Percentiles rank a stretch among this genome's conserved stretches.
Evolutionary conservation across 306 rosid species (phyloP).

Genomic region (Carpinus fangiana): DNA sequence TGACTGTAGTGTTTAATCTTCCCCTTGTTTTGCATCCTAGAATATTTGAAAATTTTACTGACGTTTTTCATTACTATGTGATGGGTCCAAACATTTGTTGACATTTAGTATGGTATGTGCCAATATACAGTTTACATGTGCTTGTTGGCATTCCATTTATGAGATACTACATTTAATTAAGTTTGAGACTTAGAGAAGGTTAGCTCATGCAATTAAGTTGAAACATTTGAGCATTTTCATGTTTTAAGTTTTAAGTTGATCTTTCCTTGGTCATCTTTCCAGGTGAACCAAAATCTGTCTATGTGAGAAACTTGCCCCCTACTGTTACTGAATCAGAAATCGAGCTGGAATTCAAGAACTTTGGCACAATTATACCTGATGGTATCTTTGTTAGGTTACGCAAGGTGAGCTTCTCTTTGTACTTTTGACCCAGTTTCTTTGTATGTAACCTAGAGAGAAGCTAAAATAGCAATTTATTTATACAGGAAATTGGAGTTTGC

Average conservation of each 20-base stretch:
- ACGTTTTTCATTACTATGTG: background rate
- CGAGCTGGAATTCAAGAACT: slow-evolving; percentile 71
- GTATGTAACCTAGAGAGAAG: slow-evolving; percentile 2
- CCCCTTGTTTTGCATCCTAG: background rate
- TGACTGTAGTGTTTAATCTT: background rate
- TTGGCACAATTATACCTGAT: slow-evolving; percentile 78
- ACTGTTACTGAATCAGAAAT: slow-evolving; percentile 76
- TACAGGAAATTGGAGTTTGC: slow-evolving; percentile 97
- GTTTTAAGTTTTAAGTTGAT: slow-evolving; percentile 29
- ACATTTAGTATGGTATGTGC: background rate
- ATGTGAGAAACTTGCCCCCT: slow-evolving; percentile 86
- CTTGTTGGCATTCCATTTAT: background rate
- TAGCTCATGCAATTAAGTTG: background rate
- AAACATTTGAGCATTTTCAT: background rate
- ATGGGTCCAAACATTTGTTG: background rate
- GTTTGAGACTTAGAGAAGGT: background rate
- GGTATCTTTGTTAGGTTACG: slow-evolving; percentile 85
- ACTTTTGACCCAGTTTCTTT: background rate
- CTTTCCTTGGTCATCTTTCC: slow-evolving; percentile 31
- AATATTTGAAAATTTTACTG: background rate
- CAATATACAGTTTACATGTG: background rate
- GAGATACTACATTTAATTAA: background rate
- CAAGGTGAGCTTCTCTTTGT: slow-evolving; percentile 49
- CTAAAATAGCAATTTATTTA: slow-evolving; percentile 30
- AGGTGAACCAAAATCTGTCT: slow-evolving; percentile 92